Evolutionary conservation across 2,329 filamentous ascomycete species (phyloP), one percentile per base, ranked within the genome.

Genomic region (Torrubiellomyces zombiae): DNA sequence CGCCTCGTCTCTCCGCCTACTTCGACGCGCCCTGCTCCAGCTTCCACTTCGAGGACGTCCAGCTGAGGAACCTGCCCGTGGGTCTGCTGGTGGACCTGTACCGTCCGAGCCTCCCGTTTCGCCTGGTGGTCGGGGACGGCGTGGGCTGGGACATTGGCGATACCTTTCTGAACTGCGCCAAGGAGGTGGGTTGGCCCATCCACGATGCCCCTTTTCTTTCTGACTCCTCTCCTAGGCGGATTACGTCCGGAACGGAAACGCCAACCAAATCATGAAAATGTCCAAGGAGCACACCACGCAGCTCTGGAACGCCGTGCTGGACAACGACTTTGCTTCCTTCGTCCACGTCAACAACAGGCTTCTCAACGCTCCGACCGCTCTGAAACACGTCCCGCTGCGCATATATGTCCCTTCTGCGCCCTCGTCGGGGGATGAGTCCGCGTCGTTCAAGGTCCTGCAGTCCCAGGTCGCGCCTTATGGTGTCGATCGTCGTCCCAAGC

Each of bases 201-300:
- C 15, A 17, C 9, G n/a, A 19, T 21, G 5, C 11, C 32, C 26
- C 14, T 12, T 14, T 18, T 19, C 16, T 20, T 20, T 16, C 20
- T 9, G 10, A 16, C 25, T 21, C 12, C 12, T 23, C 2, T 21
- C 15, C 3, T 15, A 70, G 61, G 83, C 85, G 16, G 83, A 93
- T 50, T 92, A 83, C 38, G 59, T 92, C 25, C 70, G 85, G 25
- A 86, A 89, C 38, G 82, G 83, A 21, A 89, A 78, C 27, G 82
- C 81, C 10, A 83, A 86, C 45, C 75, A 78, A 32, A 85, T 92
- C 42, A 92, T 93, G 81, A 75, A 73, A 27, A 58, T 94, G 41
- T 82, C 76, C 32, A 85, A 83, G 46, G 72, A 79, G 22, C 74
- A 92, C 46, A 89, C 80, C 9, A 80, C 74, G 6, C 67, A 75